These are phyloP conservation scores for Botrytis tulipae DNA, from an alignment of 2,329 filamentous ascomycete genomes.

Conservation along the genomic window DNA sequence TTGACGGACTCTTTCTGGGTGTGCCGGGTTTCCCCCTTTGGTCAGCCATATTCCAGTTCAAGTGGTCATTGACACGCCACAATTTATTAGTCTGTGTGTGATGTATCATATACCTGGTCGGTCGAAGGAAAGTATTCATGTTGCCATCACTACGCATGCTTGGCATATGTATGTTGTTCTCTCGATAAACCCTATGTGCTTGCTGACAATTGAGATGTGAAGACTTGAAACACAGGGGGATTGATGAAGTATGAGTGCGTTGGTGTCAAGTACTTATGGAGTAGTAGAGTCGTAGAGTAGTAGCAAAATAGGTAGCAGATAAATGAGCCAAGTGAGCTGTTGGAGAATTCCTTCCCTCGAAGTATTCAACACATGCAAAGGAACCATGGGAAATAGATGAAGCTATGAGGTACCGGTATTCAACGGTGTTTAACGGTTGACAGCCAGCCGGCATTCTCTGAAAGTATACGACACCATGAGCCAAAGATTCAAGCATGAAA, in stretches of 20 bases:
- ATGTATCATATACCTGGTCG: background rate
- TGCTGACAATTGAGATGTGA: background rate
- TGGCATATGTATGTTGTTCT: background rate
- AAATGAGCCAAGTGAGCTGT: background rate
- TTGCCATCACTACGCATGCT: slow-evolving; percentile 8
- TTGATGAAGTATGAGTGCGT: background rate
- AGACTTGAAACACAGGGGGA: background rate
- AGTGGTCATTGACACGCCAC: background rate
- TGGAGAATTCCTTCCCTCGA: no score
- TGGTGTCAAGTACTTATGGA: background rate
- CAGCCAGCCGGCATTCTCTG: background rate
- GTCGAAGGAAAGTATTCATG: background rate
- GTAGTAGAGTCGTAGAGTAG: background rate
- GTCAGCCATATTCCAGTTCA: background rate
- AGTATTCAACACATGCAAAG: background rate
- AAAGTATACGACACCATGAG: no score
- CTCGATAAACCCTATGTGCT: background rate
- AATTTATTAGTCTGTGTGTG: background rate
- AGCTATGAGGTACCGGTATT: no score
- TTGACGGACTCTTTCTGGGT: no score
- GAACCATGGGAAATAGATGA: background rate
- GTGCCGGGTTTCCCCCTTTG: background rate
- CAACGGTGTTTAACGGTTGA: background rate
- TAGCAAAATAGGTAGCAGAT: no score
- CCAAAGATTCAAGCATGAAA: background rate